These are phyloP conservation scores for Brassica balearica DNA, from an alignment of 441 rosid genomes.

Conservation along the genomic window DNA sequence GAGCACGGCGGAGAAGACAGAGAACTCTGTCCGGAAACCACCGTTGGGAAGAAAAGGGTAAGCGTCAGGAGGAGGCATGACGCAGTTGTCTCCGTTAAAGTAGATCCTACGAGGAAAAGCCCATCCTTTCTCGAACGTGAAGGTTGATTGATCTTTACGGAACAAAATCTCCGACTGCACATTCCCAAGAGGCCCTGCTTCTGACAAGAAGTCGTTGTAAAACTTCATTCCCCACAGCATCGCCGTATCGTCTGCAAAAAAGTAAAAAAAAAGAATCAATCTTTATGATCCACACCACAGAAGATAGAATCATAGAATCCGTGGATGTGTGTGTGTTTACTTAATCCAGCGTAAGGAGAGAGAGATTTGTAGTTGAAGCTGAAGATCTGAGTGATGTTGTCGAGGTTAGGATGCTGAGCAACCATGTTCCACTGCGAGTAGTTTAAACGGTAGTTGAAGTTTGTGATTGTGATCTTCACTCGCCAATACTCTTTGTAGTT, in stretches of 20 bases:
- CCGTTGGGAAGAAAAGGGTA: conserved; percentile 91
- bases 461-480: conserved; percentile 73
- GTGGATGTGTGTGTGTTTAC: conserved; percentile 38
- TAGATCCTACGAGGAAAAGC: conserved; percentile 93
- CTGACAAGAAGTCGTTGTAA: neutral
- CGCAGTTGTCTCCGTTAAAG: conserved; percentile 93
- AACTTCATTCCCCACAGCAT: neutral
- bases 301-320: too few species aligned
- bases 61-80: conserved; percentile 95
- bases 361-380: conserved; percentile 70
- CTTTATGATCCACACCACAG: neutral
- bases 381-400: conserved; percentile 72
- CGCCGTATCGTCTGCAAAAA: neutral
- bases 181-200: conserved; percentile 3
- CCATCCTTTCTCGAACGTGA: conserved; percentile 85
- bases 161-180: neutral
- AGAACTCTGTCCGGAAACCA: neutral
- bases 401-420: conserved; percentile 74
- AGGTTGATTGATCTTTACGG: conserved; percentile 1
- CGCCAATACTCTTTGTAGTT: conserved; percentile 80
- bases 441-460: conserved; percentile 69
- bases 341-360: conserved; percentile 73
- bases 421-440: conserved; percentile 75
- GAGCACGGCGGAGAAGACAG: too few species aligned
- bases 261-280: neutral